Evolutionary conservation across 805 yeast species (phyloP).

Genomic region (Candida endomychidarum): DNA sequence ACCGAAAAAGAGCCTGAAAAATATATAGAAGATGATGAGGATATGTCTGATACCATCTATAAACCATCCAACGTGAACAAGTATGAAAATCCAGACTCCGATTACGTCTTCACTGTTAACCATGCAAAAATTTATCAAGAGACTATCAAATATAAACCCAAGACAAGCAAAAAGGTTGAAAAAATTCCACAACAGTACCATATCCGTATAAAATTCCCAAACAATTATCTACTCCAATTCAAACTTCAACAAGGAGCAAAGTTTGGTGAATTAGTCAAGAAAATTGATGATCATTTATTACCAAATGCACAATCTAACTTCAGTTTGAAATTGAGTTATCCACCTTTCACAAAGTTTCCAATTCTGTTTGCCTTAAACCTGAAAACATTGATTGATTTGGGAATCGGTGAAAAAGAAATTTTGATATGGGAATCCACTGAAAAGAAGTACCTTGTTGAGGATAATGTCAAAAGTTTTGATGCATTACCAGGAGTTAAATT

Average conservation of each 20-base stretch:
- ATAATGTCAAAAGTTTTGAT: conserved; percentile 19
- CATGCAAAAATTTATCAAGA: conserved; percentile 41
- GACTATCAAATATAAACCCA: conserved; percentile 23
- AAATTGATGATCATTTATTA: conserved; percentile 32
- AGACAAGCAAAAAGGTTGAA: not conserved
- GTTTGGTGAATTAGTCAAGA: conserved; percentile 37
- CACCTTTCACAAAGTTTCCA: conserved; percentile 35
- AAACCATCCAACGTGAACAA: conserved; percentile 12
- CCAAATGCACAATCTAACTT: conserved; percentile 30
- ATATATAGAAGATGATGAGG: too few species aligned
- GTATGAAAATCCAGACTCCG: conserved; percentile 44
- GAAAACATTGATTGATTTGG: conserved; percentile 24
- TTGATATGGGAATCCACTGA: conserved; percentile 35
- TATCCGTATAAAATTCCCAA: conserved; percentile 41
- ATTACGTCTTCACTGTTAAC: conserved; percentile 37
- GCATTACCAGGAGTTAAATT: conserved; percentile 38
- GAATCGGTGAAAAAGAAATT: conserved; percentile 28
- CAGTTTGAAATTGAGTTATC: conserved; percentile 33
- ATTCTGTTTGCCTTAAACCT: conserved; percentile 30
- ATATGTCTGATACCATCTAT: conserved; percentile 13
- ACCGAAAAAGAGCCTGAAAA: not conserved
- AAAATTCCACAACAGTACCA: conserved; percentile 26
- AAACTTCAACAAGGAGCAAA: conserved; percentile 28
- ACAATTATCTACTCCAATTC: conserved; percentile 35
- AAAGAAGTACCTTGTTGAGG: conserved; percentile 8